A percentile compares a stretch with the other conserved stretches of the same genome.
These are phyloP conservation scores for Plasmodium berghei DNA, from an alignment of 169 alveolate species.

Conservation along the genomic window DNA sequence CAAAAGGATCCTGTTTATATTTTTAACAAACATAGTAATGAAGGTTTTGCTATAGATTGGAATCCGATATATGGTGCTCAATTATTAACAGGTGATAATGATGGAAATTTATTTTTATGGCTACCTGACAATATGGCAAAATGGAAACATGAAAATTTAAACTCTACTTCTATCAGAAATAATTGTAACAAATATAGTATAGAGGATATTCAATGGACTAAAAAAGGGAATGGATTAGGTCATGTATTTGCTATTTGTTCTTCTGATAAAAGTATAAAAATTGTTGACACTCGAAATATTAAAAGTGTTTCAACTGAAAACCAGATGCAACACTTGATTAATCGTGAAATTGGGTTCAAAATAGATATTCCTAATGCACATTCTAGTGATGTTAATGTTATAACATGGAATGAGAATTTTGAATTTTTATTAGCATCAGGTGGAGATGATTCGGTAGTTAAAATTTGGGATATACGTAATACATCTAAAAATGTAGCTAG, in stretches of 20 bases:
- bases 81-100: slow-evolving; percentile 83
- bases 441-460: slow-evolving; percentile 61
- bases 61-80: slow-evolving; percentile 78
- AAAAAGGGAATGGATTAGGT: slow-evolving; percentile 72
- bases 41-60: slow-evolving; percentile 87
- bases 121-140: slow-evolving; percentile 63
- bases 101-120: slow-evolving; percentile 81
- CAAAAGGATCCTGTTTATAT: slow-evolving; percentile 26
- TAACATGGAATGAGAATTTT: slow-evolving; percentile 60
- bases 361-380: slow-evolving; percentile 37
- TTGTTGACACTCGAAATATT: slow-evolving; percentile 22
- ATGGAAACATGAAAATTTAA: slow-evolving; percentile 33
- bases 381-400: slow-evolving; percentile 48
- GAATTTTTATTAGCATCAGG: slow-evolving; percentile 65
- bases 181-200: slow-evolving; percentile 48
- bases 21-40: slow-evolving; percentile 76
- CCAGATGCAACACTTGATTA: slow-evolving; percentile 3
- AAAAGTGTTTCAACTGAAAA: not conserved
- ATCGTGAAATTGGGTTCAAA: no score
- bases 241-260: slow-evolving; percentile 80
- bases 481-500: slow-evolving; percentile 14
- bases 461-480: slow-evolving; percentile 65
- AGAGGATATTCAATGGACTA: slow-evolving; percentile 84
- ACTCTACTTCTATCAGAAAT: not conserved
- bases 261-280: slow-evolving; percentile 80